Evolutionary conservation across 2,329 filamentous ascomycete species (phyloP).

Genomic region (Aspergillus jensenii): DNA sequence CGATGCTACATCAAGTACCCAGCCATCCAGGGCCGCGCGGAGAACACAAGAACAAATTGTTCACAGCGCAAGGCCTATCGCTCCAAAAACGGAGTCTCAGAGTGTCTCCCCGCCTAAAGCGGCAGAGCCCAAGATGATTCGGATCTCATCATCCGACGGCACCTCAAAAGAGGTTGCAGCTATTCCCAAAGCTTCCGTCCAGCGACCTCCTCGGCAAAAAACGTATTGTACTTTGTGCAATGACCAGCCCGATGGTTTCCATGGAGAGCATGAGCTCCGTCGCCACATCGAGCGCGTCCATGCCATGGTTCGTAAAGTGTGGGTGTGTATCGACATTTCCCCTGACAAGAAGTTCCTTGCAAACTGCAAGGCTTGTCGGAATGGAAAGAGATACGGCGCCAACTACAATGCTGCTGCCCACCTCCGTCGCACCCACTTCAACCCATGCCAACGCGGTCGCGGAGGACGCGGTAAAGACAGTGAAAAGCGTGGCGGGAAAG

Average conservation of each 20-base stretch:
- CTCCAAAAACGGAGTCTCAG: constrained; percentile 45
- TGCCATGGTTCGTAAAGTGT: constrained; percentile 57
- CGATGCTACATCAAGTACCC: constrained; percentile 44
- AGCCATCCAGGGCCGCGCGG: constrained; percentile 45
- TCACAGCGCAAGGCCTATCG: constrained; percentile 50
- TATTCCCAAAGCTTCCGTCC: constrained; percentile 56
- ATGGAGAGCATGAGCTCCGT: constrained; percentile 79
- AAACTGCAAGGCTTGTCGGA: constrained; percentile 80
- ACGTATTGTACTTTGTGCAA: constrained; percentile 70
- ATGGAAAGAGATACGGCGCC: constrained; percentile 76
- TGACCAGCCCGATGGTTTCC: constrained; percentile 74
- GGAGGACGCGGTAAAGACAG: constrained; percentile 58
- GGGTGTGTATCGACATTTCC: constrained; percentile 62
- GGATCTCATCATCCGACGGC: constrained; percentile 53
- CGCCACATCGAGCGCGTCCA: constrained; percentile 71
- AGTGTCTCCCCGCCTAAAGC: constrained; percentile 31
- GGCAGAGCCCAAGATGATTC: constrained; percentile 49
- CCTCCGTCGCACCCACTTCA: constrained; percentile 84
- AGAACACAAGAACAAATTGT: constrained; percentile 51
- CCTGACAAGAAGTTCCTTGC: constrained; percentile 64
- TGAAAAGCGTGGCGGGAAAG: constrained; percentile 61
- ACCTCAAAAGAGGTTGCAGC: constrained; percentile 56
- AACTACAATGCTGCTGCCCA: constrained; percentile 97
- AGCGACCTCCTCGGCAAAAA: constrained; percentile 69
- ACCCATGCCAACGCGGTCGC: constrained; percentile 58